A percentile compares a stretch with the other conserved stretches of the same genome.
Evolutionary conservation across 176 grass and related monocot species (phyloP).

Genomic region (Bothriochloa decipiens): DNA sequence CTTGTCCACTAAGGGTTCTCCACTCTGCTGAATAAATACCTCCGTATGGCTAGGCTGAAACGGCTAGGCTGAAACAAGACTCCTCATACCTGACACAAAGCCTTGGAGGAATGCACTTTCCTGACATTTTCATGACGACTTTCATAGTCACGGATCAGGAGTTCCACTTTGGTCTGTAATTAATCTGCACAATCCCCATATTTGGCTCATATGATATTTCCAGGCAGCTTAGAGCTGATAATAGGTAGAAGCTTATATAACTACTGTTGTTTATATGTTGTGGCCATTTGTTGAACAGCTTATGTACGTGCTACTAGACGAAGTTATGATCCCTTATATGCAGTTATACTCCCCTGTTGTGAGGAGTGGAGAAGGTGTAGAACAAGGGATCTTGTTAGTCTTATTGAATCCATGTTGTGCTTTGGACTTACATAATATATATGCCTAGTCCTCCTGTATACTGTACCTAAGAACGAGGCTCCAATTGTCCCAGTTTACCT

Average conservation of each 20-base stretch:
- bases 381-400: slow-evolving; percentile 17
- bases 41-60: background rate
- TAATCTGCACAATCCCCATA: background rate
- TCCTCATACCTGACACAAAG: background rate
- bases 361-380: background rate
- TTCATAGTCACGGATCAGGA: background rate
- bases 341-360: slow-evolving; percentile 5
- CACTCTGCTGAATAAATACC: slow-evolving; percentile 30
- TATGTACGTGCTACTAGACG: background rate
- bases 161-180: background rate
- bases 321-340: background rate
- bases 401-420: background rate
- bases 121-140: background rate
- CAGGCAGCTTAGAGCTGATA: background rate
- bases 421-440: slow-evolving; percentile 12
- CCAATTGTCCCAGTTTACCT: background rate
- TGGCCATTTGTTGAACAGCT: background rate
- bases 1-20: background rate
- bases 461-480: background rate
- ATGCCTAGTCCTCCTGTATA: background rate
- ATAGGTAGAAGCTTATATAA: slow-evolving; percentile 18
- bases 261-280: slow-evolving; percentile 24
- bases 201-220: background rate
- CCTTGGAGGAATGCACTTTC: background rate
- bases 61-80: slow-evolving; percentile 18